Evolutionary conservation across 306 rosid species (phyloP), one percentile per base, ranked within the genome.

Genomic region (Acmispon strigosus): DNA sequence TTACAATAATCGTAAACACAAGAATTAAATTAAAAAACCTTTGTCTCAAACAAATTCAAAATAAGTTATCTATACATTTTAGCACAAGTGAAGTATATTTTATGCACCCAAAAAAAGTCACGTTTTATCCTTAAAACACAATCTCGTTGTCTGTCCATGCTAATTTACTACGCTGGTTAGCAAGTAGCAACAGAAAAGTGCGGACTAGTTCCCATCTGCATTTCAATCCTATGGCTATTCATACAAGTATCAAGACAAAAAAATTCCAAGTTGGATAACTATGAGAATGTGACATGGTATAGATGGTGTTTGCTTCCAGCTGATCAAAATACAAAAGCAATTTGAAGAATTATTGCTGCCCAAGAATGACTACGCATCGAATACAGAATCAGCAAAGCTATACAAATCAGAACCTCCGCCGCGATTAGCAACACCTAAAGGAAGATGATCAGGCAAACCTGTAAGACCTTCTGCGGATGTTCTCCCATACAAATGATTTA

Each of bases 321-420:
- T 17, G 49, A 66, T 59, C 60, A 73, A 73, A 49, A 27, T 10
- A 62, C 37, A 57, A 6, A 45, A 15, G 16, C 10, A 50, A 41
- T 32, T 62, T 4, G 51, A 50, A 10, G 39, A 47, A 68, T 37
- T 55, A 43, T 36, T 69, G 16, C 73, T 45, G 64, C 74, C 75
- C 66, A 14, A 55, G 47, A 69, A 42, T 36, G 74, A 27, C 72
- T 75, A 83, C 24, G 17, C 1, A 54, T 87, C 91, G 0, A 65
- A 82, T 16, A 87, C 83, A 50, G 84, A 10, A 77, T 87, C 91
- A 0, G 87, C 88, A 62, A 84, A 87, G 47, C 84, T 56, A 75
- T 87, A 87, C 66, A 87, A 84, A 84, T 85, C 87, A 36, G 86
- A 62, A 73, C 69, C 71, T 11, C 77, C 80, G 4, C 62, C n/a